These are phyloP conservation scores for Phytophthora pini DNA, from an alignment of 352 stramenopile species.

Conservation along the genomic window DNA sequence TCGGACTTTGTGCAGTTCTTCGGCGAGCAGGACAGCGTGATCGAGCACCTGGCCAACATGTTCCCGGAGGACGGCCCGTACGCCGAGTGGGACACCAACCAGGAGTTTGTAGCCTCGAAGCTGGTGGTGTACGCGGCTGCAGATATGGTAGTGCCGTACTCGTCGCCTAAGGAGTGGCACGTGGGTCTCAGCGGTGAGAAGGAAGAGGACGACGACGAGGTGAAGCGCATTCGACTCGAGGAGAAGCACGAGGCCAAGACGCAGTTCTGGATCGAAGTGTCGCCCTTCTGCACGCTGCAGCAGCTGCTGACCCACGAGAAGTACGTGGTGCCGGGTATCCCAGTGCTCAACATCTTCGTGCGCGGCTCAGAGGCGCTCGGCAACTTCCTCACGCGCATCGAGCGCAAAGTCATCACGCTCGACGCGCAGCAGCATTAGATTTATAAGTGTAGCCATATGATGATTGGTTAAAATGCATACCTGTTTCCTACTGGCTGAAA, in stretches of 20 bases:
- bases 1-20: conserved; percentile 87
- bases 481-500: conserved; percentile 31
- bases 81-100: conserved; percentile 76
- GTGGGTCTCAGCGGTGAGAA: conserved; percentile 75
- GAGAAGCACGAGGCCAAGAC: conserved; percentile 81
- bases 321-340: conserved; percentile 87
- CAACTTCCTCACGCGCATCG: conserved; percentile 76
- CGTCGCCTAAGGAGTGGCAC: conserved; percentile 73
- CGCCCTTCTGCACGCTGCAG: conserved; percentile 80
- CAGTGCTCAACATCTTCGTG: conserved; percentile 87
- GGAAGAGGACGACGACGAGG: conserved; percentile 75
- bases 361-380: conserved; percentile 63
- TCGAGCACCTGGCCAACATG: conserved; percentile 91
- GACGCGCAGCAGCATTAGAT: conserved; percentile 39
- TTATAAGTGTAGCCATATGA: conserved; percentile 7
- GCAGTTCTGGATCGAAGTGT: conserved; percentile 80
- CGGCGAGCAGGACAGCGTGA: conserved; percentile 79
- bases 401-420: conserved; percentile 61
- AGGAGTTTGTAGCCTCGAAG: conserved; percentile 79
- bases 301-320: conserved; percentile 72
- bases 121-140: conserved; percentile 79
- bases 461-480: conserved; percentile 20
- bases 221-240: conserved; percentile 63
- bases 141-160: conserved; percentile 77
- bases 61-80: conserved; percentile 88